Conservation (phyloP, 73 alveolate genomes). For the Tetrahymena borealis region DNA sequence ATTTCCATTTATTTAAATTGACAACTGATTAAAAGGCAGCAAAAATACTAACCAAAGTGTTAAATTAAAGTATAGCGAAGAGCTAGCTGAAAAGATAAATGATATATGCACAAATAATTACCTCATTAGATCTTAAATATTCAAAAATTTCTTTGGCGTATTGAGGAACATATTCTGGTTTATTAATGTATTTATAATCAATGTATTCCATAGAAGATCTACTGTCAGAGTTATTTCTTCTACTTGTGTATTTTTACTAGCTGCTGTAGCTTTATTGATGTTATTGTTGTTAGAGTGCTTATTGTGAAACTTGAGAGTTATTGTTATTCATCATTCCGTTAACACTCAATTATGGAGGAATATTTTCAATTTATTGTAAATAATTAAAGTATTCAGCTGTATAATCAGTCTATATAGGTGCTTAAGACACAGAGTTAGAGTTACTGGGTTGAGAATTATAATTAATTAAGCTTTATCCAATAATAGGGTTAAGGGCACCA, state of each 20-base stretch:
- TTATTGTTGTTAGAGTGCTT: not conserved
- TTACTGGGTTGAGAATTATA: not conserved
- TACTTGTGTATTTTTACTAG: not conserved
- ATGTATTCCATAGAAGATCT: constrained; percentile 4
- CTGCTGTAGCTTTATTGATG: not conserved
- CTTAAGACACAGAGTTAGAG: not conserved
- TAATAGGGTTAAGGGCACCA: not conserved
- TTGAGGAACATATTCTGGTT: constrained; percentile 24
- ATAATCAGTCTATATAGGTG: not conserved
- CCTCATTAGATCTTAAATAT: constrained; percentile 34
- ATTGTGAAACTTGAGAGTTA: not conserved
- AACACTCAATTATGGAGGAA: not conserved
- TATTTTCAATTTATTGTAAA: not conserved
- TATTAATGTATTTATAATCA: constrained; percentile 2
- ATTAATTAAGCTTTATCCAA: not conserved
- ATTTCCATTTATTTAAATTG: too few relatives aligned
- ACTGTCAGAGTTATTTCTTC: not conserved
- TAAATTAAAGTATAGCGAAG: too few relatives aligned
- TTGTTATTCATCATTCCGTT: too few relatives aligned
- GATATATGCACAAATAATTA: not conserved
- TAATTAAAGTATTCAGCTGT: not conserved
- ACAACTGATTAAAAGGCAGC: too few relatives aligned
- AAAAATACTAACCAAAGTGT: too few relatives aligned
- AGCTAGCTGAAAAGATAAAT: not conserved
- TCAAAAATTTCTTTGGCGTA: constrained; percentile 37